Conservation (phyloP, 2,329 filamentous ascomycete species). For the Epichloe gansuensis region DNA sequence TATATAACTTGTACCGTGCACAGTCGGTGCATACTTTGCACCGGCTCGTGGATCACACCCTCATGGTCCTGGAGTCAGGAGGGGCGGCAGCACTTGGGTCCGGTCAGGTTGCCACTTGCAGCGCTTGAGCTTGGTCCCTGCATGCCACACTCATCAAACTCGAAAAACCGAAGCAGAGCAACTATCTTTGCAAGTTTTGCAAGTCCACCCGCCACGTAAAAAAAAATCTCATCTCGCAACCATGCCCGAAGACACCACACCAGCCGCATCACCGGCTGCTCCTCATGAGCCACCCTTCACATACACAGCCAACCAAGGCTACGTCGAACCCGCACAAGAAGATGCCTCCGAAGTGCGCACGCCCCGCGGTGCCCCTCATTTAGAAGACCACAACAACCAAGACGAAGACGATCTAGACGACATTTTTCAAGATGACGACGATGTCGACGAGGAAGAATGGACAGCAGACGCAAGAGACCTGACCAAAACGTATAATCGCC, state of each 20-base stretch:
- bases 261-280: constrained; percentile 22
- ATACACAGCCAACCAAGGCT: constrained; percentile 31
- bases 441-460: constrained; percentile 52
- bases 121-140: too few relatives aligned
- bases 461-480: constrained; percentile 51
- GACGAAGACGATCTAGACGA: constrained; percentile 28
- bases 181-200: background rate
- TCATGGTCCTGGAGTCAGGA: too few relatives aligned
- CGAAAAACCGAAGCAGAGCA: background rate
- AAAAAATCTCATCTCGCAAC: background rate
- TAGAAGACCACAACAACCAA: constrained; percentile 16
- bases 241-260: constrained; percentile 11
- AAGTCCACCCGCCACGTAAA: background rate
- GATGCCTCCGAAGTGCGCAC: constrained; percentile 19
- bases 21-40: too few relatives aligned
- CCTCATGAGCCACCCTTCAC: constrained; percentile 33
- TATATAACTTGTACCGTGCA: too few relatives aligned
- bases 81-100: too few relatives aligned
- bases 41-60: too few relatives aligned
- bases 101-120: too few relatives aligned
- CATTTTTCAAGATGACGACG: constrained; percentile 31
- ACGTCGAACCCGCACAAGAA: constrained; percentile 24
- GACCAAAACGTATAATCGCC: constrained; percentile 81
- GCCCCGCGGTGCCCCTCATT: constrained; percentile 13
- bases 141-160: background rate